Conservation (phyloP, 2,329 filamentous ascomycete genomes). For the Aspergillus neoniger region DNA sequence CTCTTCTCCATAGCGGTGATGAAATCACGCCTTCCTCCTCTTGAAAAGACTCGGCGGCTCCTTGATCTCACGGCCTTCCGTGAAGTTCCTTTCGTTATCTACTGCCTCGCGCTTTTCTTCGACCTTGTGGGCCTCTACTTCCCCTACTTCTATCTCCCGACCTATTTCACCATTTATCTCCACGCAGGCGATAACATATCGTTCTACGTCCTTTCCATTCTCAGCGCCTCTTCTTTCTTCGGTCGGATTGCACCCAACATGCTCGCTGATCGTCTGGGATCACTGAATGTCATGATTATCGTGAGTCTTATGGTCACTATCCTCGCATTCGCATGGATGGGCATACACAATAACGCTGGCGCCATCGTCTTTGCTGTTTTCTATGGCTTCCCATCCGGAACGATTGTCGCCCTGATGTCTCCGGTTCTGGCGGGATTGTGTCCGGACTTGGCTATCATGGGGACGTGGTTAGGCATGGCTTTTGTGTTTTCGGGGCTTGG, state of each 20-base stretch:
- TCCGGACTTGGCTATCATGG: constrained; percentile 33
- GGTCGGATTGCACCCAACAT: constrained; percentile 54
- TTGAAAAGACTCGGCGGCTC: constrained; percentile 29
- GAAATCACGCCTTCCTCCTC: constrained; percentile 26
- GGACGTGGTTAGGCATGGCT: constrained; percentile 47
- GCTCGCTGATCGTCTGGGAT: constrained; percentile 54
- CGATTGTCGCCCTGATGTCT: constrained; percentile 43
- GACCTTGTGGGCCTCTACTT: constrained; percentile 48
- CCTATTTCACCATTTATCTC: constrained; percentile 51
- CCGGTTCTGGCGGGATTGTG: constrained; percentile 38
- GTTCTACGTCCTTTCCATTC: constrained; percentile 61
- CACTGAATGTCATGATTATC: constrained; percentile 45
- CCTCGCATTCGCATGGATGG: constrained; percentile 40
- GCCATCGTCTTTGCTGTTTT: constrained; percentile 37
- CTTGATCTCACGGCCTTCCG: constrained; percentile 41
- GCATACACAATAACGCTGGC: constrained; percentile 26
- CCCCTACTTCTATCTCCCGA: constrained; percentile 55
- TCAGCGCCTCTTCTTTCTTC: constrained; percentile 57
- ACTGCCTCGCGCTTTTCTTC: constrained; percentile 44
- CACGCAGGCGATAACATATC: constrained; percentile 51
- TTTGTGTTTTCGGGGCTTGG: constrained; percentile 31
- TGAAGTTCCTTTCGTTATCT: constrained; percentile 42
- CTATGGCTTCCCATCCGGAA: constrained; percentile 45
- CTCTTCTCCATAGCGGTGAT: neutral
- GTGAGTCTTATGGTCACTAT: constrained; percentile 30